Evolutionary conservation across 2,329 filamentous ascomycete species (phyloP), one percentile per base, ranked within the genome.

Genomic region (Graphilbum ipis-grandicollis): DNA sequence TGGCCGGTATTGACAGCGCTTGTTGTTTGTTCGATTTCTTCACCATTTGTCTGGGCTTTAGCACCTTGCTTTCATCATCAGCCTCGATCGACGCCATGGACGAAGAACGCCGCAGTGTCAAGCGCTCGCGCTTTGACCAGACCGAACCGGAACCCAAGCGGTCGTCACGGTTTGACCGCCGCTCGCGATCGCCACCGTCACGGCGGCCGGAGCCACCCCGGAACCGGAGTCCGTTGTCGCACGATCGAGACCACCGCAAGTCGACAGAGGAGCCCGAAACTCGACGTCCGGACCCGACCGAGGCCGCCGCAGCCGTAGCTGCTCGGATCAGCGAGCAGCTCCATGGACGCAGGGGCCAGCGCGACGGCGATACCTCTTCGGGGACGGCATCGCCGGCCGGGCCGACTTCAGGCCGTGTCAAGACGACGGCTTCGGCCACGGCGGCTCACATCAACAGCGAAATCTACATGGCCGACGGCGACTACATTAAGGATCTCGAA

Each of bases 401-500:
- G 9, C 10, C 12, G 9, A 9, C 26, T 12, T 12, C 26, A 13
- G 5, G 10, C 10, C 5, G 12, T 13, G 26, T 28, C 10, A 28
- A 31, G 13, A 31, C 29, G 8, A 31, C 29, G 32, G 43, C 45
- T 9, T 48, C 55, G 17, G 40, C 33, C 1, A 50, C 55, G 23
- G 57, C 60, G 17, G 65, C 65, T 30, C 73, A 73, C 42, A 68
- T 92, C 56, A 84, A 88, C 50, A 75, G 79, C 50, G 84, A 92
- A 51, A 80, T 93, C 55, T 96, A 96, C 54, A 80, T 93, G 49
- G 80, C 86, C 43, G 90, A 96, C 55, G 90, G 90, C 50, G 90
- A 98, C 60, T 96, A 82, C 56, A 96, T 98, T 61, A 90, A 92
- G 59, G 90, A 98, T 53, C 93, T 98, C 52, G 90, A 96, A 65